Percentiles rank a stretch among this genome's conserved stretches.
phyloP scores from a whole-genome alignment of 805 yeast genomes.

The Yarrowia sp. region DNA sequence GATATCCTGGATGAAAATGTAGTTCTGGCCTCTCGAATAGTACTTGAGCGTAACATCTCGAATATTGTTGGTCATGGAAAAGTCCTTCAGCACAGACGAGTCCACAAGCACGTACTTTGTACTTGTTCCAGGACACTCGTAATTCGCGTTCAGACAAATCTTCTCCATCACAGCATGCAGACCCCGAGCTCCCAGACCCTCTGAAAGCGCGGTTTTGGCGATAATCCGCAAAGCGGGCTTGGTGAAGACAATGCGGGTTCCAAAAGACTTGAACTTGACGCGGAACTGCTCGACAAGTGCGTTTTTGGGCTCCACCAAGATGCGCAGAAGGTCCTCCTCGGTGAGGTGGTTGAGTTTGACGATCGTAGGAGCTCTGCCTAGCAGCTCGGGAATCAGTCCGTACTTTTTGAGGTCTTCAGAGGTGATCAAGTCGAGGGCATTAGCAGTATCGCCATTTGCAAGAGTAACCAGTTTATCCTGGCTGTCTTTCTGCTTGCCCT shows the following conservation, averaged over 20 bases:
- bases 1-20: conserved; percentile 44
- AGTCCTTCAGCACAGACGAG: not conserved
- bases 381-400: conserved; percentile 59
- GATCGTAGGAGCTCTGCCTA: conserved; percentile 58
- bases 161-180: conserved; percentile 55
- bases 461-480: conserved; percentile 40
- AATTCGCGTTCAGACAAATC: conserved; percentile 50
- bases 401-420: conserved; percentile 52
- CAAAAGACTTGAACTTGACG: conserved; percentile 53
- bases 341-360: conserved; percentile 50
- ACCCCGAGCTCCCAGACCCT: conserved; percentile 64
- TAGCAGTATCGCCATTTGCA: conserved; percentile 41
- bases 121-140: conserved; percentile 60
- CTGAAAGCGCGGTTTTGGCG: conserved; percentile 49
- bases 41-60: conserved; percentile 45
- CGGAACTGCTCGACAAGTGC: conserved; percentile 54
- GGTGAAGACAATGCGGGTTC: conserved; percentile 51
- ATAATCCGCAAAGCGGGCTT: conserved; percentile 48
- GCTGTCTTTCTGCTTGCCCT: not conserved
- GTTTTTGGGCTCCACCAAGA: conserved; percentile 55
- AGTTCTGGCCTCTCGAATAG: conserved; percentile 47
- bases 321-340: conserved; percentile 47
- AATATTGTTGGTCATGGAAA: conserved; percentile 39
- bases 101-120: conserved; percentile 51
- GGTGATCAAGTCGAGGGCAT: conserved; percentile 48